Conservation (phyloP, 2,329 filamentous ascomycete genomes). For the Xylaria sp. region DNA sequence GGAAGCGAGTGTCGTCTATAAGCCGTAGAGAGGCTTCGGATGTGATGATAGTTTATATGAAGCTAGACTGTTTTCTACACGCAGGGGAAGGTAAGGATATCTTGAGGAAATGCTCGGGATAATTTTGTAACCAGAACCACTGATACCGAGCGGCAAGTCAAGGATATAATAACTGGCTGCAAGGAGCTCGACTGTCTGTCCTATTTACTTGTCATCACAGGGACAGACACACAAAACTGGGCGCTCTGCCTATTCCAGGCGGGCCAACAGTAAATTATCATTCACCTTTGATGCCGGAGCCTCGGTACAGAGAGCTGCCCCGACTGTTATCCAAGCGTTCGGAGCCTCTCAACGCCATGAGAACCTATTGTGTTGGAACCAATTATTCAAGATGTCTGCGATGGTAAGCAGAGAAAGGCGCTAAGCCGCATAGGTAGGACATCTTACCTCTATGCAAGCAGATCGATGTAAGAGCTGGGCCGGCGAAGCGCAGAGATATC, state of each 20-base stretch:
- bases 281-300: not conserved
- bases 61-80: not conserved
- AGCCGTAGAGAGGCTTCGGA: not conserved
- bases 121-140: not conserved
- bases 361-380: not conserved
- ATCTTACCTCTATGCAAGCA: constrained; percentile 7
- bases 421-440: not conserved
- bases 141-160: not conserved
- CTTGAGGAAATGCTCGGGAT: not conserved
- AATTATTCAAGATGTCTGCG: not conserved
- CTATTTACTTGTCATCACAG: not conserved
- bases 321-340: constrained; percentile 5
- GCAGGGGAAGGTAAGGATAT: not conserved
- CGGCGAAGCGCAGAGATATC: constrained; percentile 1
- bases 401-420: not conserved
- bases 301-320: not conserved
- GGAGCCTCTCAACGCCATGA: constrained; percentile 17
- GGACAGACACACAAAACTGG: not conserved
- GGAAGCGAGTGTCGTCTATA: not conserved
- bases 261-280: not conserved
- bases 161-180: constrained; percentile 10
- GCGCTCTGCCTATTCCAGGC: not conserved
- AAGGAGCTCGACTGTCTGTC: not conserved
- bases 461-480: constrained; percentile 2
- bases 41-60: not conserved